phyloP scores from a whole-genome alignment of 208 protist species.

The Trypanosoma scelopori region DNA sequence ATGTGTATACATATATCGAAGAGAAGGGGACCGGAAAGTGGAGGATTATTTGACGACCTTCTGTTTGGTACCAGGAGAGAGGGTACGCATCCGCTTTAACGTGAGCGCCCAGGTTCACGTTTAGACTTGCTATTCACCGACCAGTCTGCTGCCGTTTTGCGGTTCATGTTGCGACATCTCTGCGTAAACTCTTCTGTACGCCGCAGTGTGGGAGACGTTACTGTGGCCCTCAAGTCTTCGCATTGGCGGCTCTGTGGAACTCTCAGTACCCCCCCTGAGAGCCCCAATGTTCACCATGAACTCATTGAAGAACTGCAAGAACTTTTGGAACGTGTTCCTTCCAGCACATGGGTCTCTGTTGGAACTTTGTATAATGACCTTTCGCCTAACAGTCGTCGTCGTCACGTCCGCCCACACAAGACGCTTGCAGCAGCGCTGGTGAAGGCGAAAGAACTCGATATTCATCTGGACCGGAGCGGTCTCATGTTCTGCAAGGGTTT shows the following conservation, averaged over 20 bases:
- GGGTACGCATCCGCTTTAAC: not conserved
- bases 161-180: conserved; percentile 17
- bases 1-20: conserved; percentile 17
- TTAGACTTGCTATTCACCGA: not conserved
- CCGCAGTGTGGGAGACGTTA: not conserved
- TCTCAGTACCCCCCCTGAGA: not conserved
- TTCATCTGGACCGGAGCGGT: conserved; percentile 52
- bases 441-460: conserved; percentile 35
- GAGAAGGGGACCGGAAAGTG: too few species aligned
- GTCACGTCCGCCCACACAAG: conserved; percentile 76
- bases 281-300: conserved; percentile 17
- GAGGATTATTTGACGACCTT: too few species aligned
- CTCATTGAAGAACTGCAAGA: conserved; percentile 38
- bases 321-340: conserved; percentile 21
- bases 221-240: not conserved
- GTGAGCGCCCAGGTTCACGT: not conserved
- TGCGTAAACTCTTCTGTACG: not conserved
- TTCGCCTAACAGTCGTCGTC: conserved; percentile 39
- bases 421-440: conserved; percentile 60
- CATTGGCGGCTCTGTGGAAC: conserved; percentile 4
- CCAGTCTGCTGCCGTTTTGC: not conserved
- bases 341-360: conserved; percentile 53
- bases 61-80: not conserved
- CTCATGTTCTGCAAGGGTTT: conserved; percentile 57
- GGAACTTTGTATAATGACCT: conserved; percentile 70